Evolutionary conservation across 2,329 filamentous ascomycete genomes (phyloP).

Genomic region (Aspergillus fumigatus): DNA sequence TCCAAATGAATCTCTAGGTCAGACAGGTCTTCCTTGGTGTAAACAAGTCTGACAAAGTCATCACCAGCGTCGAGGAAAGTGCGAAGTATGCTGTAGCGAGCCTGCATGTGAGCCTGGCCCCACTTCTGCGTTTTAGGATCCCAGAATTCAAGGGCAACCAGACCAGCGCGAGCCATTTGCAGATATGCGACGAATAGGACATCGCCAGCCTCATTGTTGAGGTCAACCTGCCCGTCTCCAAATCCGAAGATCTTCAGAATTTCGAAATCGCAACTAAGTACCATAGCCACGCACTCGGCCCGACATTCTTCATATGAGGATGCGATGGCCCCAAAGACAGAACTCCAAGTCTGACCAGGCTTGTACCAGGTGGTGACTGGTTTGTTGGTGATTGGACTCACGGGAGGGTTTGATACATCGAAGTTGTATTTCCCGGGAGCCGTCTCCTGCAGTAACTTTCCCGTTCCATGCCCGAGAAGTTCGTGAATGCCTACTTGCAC

Average conservation of each 20-base stretch:
- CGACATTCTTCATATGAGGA: constrained; percentile 92
- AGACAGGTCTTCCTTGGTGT: constrained; percentile 68
- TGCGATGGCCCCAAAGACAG: constrained; percentile 81
- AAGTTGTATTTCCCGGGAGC: constrained; percentile 81
- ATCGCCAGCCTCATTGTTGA: constrained; percentile 73
- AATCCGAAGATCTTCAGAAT: constrained; percentile 90
- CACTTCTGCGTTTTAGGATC: constrained; percentile 86
- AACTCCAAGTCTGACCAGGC: constrained; percentile 90
- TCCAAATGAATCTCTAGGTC: constrained; percentile 81
- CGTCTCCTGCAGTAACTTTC: constrained; percentile 89
- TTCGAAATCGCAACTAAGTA: constrained; percentile 78
- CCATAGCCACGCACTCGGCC: constrained; percentile 92
- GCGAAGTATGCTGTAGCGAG: constrained; percentile 76
- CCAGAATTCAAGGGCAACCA: constrained; percentile 89
- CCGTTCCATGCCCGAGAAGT: constrained; percentile 81
- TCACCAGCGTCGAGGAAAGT: constrained; percentile 77
- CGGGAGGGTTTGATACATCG: constrained; percentile 72
- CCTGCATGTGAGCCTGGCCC: constrained; percentile 90
- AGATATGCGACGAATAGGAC: constrained; percentile 86
- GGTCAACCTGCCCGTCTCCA: constrained; percentile 68
- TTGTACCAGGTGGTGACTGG: constrained; percentile 86
- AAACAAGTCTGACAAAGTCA: constrained; percentile 78
- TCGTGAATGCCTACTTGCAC: constrained; percentile 95
- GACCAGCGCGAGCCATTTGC: constrained; percentile 88
- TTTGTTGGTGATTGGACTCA: constrained; percentile 73